These are phyloP conservation scores for Hygrophoropsis aurantiaca DNA, from an alignment of 768 basidiomycete species.

Conservation along the genomic window DNA sequence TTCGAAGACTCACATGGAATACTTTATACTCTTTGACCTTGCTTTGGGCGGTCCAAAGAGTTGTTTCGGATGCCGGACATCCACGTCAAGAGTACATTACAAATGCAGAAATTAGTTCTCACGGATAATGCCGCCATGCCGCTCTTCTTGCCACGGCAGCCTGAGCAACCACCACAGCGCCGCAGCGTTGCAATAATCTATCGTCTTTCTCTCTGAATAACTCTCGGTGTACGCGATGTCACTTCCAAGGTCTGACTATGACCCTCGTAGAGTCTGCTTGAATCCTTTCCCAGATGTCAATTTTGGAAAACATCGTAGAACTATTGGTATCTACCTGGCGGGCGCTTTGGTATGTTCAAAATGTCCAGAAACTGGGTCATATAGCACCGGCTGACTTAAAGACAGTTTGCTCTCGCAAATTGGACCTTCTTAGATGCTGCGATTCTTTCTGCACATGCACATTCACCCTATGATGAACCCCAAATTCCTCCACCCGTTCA, in stretches of 20 bases:
- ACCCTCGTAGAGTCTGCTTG: slow-evolving; percentile 84
- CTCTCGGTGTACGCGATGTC: slow-evolving; percentile 45
- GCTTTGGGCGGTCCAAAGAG: too few relatives aligned
- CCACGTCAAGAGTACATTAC: too few relatives aligned
- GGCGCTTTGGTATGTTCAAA: slow-evolving; percentile 78
- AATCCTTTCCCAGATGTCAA: slow-evolving; percentile 81
- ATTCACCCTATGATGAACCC: slow-evolving; percentile 69
- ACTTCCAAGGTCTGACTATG: slow-evolving; percentile 71
- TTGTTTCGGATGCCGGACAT: too few relatives aligned
- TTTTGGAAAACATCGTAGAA: slow-evolving; percentile 75
- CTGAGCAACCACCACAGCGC: too few relatives aligned
- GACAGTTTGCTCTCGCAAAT: slow-evolving; percentile 91
- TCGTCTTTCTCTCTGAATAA: too few relatives aligned
- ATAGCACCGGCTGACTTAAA: slow-evolving; percentile 1
- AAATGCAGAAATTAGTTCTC: too few relatives aligned
- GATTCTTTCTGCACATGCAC: slow-evolving; percentile 85
- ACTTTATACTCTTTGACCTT: too few relatives aligned
- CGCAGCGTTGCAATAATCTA: too few relatives aligned
- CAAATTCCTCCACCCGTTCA: slow-evolving; percentile 72
- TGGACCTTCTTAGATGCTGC: slow-evolving; percentile 96
- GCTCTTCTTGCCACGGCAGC: too few relatives aligned
- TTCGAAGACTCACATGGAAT: too few relatives aligned
- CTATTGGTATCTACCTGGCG: slow-evolving; percentile 86
- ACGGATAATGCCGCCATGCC: too few relatives aligned
- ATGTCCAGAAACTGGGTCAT: background rate